Conservation (phyloP, 2,329 filamentous ascomycete genomes). For the Bipolaris oryzae region DNA sequence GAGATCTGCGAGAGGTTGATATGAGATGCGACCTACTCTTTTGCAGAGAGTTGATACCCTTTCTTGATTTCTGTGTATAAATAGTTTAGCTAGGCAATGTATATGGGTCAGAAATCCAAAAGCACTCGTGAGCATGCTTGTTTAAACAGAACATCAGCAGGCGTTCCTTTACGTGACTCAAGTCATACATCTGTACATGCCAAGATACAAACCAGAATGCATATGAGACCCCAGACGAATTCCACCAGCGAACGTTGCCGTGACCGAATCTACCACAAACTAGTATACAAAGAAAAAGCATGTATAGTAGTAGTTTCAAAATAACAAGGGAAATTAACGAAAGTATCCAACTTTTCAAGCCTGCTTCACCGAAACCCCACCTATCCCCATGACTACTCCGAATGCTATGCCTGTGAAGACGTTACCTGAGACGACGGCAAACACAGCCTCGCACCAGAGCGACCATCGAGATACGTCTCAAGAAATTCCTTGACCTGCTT, state of each 20-base stretch:
- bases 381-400: not conserved
- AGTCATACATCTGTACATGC: not conserved
- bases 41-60: constrained; percentile 14
- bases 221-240: no score
- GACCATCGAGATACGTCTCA: not conserved
- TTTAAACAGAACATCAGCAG: not conserved
- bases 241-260: not conserved
- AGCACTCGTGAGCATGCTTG: not conserved
- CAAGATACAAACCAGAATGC: not conserved
- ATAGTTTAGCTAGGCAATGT: not conserved
- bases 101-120: not conserved
- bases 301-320: no score
- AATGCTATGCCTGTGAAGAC: not conserved
- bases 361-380: not conserved
- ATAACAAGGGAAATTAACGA: not conserved
- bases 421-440: not conserved
- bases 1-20: not conserved
- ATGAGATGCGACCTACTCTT: not conserved
- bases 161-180: not conserved
- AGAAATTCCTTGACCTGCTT: constrained; percentile 45
- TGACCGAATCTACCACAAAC: not conserved
- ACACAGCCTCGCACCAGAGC: not conserved
- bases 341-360: not conserved
- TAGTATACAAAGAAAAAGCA: not conserved
- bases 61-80: not conserved